Evolutionary conservation across 805 yeast species (phyloP), one percentile per base, ranked within the genome.

Genomic region (Cyberlindnera xylosilytica): DNA sequence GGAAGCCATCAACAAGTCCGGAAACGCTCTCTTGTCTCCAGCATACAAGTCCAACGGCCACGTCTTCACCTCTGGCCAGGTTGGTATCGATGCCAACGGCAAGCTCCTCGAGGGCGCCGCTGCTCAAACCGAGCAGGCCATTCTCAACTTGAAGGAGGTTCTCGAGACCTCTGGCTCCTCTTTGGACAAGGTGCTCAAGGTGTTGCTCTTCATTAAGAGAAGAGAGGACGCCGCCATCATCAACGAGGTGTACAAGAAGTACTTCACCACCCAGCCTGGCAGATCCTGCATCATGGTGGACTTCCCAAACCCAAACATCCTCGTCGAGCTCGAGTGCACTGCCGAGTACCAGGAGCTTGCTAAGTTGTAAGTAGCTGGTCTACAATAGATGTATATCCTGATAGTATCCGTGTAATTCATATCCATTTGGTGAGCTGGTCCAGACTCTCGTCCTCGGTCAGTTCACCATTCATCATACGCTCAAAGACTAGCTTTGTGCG

Each of bases 291-390:
- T 77, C 28, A 64, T 73, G 39, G 79, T 72, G 26, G 69, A 63
- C 7, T 76, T 77, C 62, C 78, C 78, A 54, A 70, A 74, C 54
- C 65, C 72, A 10, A 52, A 62, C n/a, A 47, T 76, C 40, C 68
- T 73, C 50, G 73, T 78, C 36, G 83, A 78, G 54, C 54, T 76
- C 41, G 81, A 77, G 52, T 69, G 72, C 38, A 62, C 76, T 53
- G 76, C 77, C 26, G 60, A 53, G 35, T 57, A 48, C 39, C 42
- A 42, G 33, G 47, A 42, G 29, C 12, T 39, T 11, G 20, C 48
- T n/a, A 44, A 44, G 48, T 24, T 44, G 38, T 44, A 34, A 40
- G 12, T 15, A 29, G 8, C n/a, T n/a, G n/a, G n/a, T n/a, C n/a
- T n/a, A n/a, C n/a, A n/a, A 29, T 16, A 7, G 24, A 7, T 22